These are phyloP conservation scores for Rhododendron kiyosumense DNA, from an alignment of 148 eudicot species.

Conservation along the genomic window DNA sequence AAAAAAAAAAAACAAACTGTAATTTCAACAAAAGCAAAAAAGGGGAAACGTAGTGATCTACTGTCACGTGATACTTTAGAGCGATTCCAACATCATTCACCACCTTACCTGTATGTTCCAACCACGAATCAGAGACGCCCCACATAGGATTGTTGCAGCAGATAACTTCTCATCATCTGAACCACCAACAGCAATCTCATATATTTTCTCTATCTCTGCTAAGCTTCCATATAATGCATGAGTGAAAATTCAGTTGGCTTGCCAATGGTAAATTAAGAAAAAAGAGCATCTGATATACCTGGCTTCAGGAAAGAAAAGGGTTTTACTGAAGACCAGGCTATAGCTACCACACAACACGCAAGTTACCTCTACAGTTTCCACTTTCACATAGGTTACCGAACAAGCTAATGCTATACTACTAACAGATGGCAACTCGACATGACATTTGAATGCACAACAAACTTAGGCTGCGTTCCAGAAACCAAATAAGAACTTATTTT, in stretches of 20 bases:
- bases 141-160: conserved; percentile 84
- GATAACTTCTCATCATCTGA: conserved; percentile 77
- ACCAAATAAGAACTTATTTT: no score
- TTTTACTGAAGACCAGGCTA: conserved; percentile 19
- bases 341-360: background rate
- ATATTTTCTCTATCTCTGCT: conserved; percentile 86
- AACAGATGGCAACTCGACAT: background rate
- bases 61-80: background rate
- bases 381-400: background rate
- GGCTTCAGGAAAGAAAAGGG: conserved; percentile 15
- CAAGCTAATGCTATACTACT: background rate
- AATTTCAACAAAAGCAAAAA: background rate
- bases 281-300: conserved; percentile 19
- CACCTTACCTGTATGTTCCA: conserved; percentile 89
- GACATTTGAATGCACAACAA: background rate
- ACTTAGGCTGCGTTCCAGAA: no score
- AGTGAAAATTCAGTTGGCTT: conserved; percentile 42
- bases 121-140: conserved; percentile 87
- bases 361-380: background rate
- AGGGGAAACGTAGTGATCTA: background rate
- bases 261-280: conserved; percentile 17
- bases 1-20: conserved; percentile 11
- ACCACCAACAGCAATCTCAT: conserved; percentile 73
- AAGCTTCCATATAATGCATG: conserved; percentile 70
- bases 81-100: conserved; percentile 1